Evolutionary conservation across 306 rosid species (phyloP), one percentile per base, ranked within the genome.

Genomic region (Begonia peltatifolia): DNA sequence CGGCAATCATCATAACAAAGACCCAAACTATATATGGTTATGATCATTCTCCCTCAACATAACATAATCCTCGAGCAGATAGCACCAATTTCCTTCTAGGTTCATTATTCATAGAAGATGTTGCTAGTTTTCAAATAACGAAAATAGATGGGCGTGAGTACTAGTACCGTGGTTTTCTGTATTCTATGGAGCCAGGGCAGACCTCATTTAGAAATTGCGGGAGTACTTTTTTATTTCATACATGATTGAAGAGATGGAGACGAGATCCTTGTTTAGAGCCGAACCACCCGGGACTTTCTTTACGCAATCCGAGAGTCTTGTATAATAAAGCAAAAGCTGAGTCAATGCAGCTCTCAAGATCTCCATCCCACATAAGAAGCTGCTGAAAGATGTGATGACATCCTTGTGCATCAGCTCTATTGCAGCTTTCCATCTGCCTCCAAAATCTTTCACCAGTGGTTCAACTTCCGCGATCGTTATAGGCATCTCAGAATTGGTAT

Each of bases 341-440:
- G 96, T 83, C 78, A 87, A 68, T 11, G 96, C 96, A 41, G 94
- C 94, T 78, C 94, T 76, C 57, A 74, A 58, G 46, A 72, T 90
- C 53, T 90, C 97, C 97, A 90, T 90, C 12, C 97, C 97, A 51
- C 95, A 85, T 77, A 90, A 73, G 74, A 90, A 85, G 79, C 80
- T 90, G 79, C 97, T 90, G 76, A 90, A 90, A 62, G 97, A 90
- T 25, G 97, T 90, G 52, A 90, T 90, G 56, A 90, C 97, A 63
- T 90, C 97, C 73, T 85, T 90, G 78, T 90, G 97, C 97, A 90
- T 90, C 76, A 90, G 69, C 74, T 90, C 97, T 41, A 90, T 90
- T 10, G 97, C 94, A 49, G 82, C 87, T 74, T 90, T 90, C 97
- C 97, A 90, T 70, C 97, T 76, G 53, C 84, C 77, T 12, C 80